These are phyloP conservation scores for Sclerotinia borealis DNA, from an alignment of 2,329 filamentous ascomycete species.

Conservation along the genomic window DNA sequence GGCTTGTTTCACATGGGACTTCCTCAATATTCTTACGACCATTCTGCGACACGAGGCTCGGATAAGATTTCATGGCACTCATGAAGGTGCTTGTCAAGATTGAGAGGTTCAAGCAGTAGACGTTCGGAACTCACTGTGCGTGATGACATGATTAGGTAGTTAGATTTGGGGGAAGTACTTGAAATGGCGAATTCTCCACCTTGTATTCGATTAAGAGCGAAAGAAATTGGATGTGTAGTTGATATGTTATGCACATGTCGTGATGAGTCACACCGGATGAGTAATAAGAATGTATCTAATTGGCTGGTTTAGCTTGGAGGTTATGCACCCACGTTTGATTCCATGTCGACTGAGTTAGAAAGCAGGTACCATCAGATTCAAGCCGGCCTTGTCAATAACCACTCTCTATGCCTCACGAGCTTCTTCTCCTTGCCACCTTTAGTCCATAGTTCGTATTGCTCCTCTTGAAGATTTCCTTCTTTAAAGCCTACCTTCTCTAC, in stretches of 20 bases:
- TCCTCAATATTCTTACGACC: background rate
- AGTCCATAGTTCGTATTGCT: background rate
- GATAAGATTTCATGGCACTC: background rate
- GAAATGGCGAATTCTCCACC: background rate
- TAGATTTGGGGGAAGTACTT: background rate
- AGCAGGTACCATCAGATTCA: background rate
- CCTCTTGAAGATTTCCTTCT: conserved; percentile 16
- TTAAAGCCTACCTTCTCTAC: conserved; percentile 21
- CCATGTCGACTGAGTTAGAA: background rate
- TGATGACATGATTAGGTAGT: background rate
- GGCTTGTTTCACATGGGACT: background rate
- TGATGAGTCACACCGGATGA: background rate
- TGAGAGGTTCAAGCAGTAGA: background rate
- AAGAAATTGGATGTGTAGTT: background rate
- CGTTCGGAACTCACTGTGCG: background rate
- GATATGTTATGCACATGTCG: background rate
- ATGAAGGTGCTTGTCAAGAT: background rate
- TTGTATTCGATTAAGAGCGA: background rate
- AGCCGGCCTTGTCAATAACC: background rate
- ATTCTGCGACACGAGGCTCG: background rate
- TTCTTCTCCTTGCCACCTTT: background rate
- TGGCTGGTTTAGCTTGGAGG: background rate
- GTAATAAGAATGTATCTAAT: background rate
- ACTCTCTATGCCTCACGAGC: background rate
- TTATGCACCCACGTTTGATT: background rate